These are phyloP conservation scores for Hyphopichia khmerensis DNA, from an alignment of 1,139 yeast genomes.

Conservation along the genomic window DNA sequence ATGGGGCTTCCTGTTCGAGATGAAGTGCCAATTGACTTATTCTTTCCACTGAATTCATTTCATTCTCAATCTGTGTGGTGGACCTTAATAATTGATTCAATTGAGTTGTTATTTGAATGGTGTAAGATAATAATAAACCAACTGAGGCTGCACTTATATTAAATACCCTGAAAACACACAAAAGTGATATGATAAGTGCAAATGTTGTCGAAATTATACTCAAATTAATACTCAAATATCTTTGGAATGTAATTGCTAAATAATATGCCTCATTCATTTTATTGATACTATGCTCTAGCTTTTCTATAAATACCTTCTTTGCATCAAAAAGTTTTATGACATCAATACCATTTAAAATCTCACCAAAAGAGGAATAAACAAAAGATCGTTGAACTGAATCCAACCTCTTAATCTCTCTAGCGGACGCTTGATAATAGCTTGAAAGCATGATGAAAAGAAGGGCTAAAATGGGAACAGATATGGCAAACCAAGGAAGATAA, in stretches of 20 bases:
- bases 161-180: slow-evolving; percentile 26
- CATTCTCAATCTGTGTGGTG: slow-evolving; percentile 29
- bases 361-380: slow-evolving; percentile 28
- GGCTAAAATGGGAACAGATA: slow-evolving; percentile 60
- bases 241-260: slow-evolving; percentile 23
- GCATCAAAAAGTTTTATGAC: slow-evolving; percentile 25
- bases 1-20: slow-evolving; percentile 37
- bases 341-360: slow-evolving; percentile 25
- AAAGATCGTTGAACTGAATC: slow-evolving; percentile 38
- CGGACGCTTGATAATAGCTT: slow-evolving; percentile 50
- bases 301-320: slow-evolving; percentile 16
- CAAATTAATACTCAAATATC: slow-evolving; percentile 26
- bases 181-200: slow-evolving; percentile 22
- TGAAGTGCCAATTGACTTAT: slow-evolving; percentile 24
- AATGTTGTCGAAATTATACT: slow-evolving; percentile 22
- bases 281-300: slow-evolving; percentile 20
- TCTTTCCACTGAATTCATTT: slow-evolving; percentile 33
- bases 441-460: slow-evolving; percentile 50
- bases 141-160: slow-evolving; percentile 26
- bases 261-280: slow-evolving; percentile 27
- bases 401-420: slow-evolving; percentile 42
- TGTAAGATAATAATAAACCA: slow-evolving; percentile 28
- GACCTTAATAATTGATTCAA: slow-evolving; percentile 27
- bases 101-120: slow-evolving; percentile 26
- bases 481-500: slow-evolving; percentile 73